Evolutionary conservation across 371 early-diverging fungal genomes (phyloP).

Genomic region (Dipsacomyces acuminosporus): DNA sequence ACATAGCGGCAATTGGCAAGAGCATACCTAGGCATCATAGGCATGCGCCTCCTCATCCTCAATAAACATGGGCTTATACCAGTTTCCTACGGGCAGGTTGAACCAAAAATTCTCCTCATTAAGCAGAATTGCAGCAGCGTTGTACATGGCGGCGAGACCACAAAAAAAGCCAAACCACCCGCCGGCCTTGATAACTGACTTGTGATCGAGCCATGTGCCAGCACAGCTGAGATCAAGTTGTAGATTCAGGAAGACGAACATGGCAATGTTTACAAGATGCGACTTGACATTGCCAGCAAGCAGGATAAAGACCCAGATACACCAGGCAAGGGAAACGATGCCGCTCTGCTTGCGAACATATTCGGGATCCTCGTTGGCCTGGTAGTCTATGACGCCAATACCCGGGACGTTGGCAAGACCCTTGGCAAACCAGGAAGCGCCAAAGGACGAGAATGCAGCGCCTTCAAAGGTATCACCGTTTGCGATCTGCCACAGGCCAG

Average conservation of each 20-base stretch:
- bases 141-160: slow-evolving; percentile 67
- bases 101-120: slow-evolving; percentile 59
- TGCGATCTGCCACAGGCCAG: slow-evolving; percentile 44
- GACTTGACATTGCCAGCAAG: slow-evolving; percentile 39
- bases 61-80: slow-evolving; percentile 25
- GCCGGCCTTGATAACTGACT: slow-evolving; percentile 18
- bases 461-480: slow-evolving; percentile 49
- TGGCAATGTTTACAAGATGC: slow-evolving; percentile 31
- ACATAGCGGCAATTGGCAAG: too few relatives aligned
- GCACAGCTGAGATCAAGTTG: slow-evolving; percentile 30
- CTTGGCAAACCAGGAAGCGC: slow-evolving; percentile 44
- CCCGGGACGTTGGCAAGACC: slow-evolving; percentile 31
- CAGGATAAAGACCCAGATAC: slow-evolving; percentile 37
- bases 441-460: slow-evolving; percentile 45
- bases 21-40: background rate
- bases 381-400: slow-evolving; percentile 20
- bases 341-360: slow-evolving; percentile 30
- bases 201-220: slow-evolving; percentile 19
- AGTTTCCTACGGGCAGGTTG: slow-evolving; percentile 52
- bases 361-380: slow-evolving; percentile 18
- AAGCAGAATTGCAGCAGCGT: slow-evolving; percentile 59
- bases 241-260: slow-evolving; percentile 31
- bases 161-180: slow-evolving; percentile 53
- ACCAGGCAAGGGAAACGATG: slow-evolving; percentile 27
- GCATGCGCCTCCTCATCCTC: slow-evolving; percentile 9